These are phyloP conservation scores for Suhomyces sp. DNA, from an alignment of 805 yeast genomes.

Conservation along the genomic window DNA sequence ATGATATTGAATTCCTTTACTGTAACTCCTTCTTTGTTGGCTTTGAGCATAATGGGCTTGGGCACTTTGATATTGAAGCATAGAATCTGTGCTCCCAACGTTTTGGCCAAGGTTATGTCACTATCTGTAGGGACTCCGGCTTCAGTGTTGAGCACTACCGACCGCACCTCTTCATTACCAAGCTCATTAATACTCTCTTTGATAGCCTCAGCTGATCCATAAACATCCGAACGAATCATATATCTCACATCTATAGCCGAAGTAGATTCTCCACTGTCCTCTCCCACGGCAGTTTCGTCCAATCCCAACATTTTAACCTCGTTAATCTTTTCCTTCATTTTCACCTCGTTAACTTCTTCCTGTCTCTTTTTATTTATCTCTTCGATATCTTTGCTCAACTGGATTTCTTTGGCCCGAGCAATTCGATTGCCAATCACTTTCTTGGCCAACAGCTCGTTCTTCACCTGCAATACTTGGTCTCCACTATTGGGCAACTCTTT, in stretches of 20 bases:
- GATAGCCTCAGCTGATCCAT: conserved; percentile 94
- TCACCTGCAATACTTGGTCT: conserved; percentile 74
- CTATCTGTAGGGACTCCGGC: conserved; percentile 70
- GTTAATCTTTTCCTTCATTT: conserved; percentile 50
- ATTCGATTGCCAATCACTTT: conserved; percentile 65
- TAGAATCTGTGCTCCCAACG: conserved; percentile 60
- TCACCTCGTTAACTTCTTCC: conserved; percentile 50
- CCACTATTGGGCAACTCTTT: conserved; percentile 90
- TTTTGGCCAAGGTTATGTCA: conserved; percentile 39
- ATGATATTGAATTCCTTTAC: conserved; percentile 73
- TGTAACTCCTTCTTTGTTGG: conserved; percentile 53
- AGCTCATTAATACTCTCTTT: conserved; percentile 72
- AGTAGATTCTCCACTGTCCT: conserved; percentile 14
- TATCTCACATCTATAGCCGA: conserved; percentile 41
- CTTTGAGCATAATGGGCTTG: conserved; percentile 57
- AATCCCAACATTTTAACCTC: conserved; percentile 64
- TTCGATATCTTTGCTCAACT: conserved; percentile 64
- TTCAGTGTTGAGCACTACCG: conserved; percentile 65
- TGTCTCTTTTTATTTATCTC: conserved; percentile 65
- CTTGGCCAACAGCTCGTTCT: conserved; percentile 70
- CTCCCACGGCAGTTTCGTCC: conserved; percentile 43
- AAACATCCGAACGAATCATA: conserved; percentile 85
- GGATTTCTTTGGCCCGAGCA: conserved; percentile 48
- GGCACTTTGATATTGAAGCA: conserved; percentile 76
- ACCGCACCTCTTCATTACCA: conserved; percentile 83